Percentiles rank a stretch among this genome's conserved stretches.
Evolutionary conservation across 2,329 filamentous ascomycete genomes (phyloP).

Genomic region (Monosporascus sp.): DNA sequence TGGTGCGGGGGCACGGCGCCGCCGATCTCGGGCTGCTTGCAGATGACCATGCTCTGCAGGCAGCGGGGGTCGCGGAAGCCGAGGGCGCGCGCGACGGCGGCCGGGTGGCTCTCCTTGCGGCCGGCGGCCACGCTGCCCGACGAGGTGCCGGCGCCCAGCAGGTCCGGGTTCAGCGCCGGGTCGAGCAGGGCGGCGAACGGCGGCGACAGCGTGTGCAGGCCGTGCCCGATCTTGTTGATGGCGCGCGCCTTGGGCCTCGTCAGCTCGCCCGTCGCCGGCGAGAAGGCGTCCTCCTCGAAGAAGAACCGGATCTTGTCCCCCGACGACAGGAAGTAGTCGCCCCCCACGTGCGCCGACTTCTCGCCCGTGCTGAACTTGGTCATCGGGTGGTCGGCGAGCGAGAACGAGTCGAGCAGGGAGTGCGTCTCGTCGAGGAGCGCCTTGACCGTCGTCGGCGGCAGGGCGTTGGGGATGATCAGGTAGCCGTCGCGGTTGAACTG

Average conservation of each 20-base stretch:
- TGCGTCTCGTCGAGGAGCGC: slow-evolving; percentile 70
- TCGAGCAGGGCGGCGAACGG: slow-evolving; percentile 57
- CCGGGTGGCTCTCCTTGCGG: slow-evolving; percentile 35
- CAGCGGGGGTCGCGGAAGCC: slow-evolving; percentile 71
- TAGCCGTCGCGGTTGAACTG: slow-evolving; percentile 81
- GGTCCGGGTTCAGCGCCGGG: slow-evolving; percentile 39
- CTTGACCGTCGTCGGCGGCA: slow-evolving; percentile 59
- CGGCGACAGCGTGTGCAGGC: slow-evolving; percentile 62
- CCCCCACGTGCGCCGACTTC: slow-evolving; percentile 73
- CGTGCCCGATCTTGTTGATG: slow-evolving; percentile 86
- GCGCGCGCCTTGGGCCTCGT: slow-evolving; percentile 74
- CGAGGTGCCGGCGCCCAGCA: slow-evolving; percentile 37
- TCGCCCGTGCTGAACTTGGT: slow-evolving; percentile 87
- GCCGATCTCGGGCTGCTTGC: slow-evolving; percentile 95
- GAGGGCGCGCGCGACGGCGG: slow-evolving; percentile 62
- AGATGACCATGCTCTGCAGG: slow-evolving; percentile 96
- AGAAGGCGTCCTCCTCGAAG: slow-evolving; percentile 92
- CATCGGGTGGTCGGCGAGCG: slow-evolving; percentile 80
- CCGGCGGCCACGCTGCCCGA: slow-evolving; percentile 27
- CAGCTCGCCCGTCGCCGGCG: slow-evolving; percentile 52
- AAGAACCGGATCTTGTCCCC: slow-evolving; percentile 95
- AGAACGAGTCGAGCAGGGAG: slow-evolving; percentile 67
- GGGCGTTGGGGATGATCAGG: slow-evolving; percentile 75
- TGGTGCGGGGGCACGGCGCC: slow-evolving; percentile 88
- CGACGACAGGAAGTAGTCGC: slow-evolving; percentile 86